These are phyloP conservation scores for Diaporthe longicolla DNA, from an alignment of 2,329 filamentous ascomycete species.

Conservation along the genomic window DNA sequence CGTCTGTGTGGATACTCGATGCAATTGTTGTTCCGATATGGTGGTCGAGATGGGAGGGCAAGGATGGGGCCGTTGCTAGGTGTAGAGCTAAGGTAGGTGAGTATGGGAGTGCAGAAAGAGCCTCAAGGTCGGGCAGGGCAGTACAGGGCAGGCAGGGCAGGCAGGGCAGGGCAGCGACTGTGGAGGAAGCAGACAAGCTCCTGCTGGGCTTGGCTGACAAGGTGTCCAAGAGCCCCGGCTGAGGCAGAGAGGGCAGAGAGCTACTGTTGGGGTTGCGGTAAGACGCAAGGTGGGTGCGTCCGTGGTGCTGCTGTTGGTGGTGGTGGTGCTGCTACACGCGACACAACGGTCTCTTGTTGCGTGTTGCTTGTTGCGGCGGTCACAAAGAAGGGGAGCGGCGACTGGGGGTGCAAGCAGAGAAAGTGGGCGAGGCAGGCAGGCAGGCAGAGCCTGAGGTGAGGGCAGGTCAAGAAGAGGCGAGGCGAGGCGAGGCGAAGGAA, in stretches of 20 bases:
- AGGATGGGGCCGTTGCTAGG: slow-evolving; percentile 22
- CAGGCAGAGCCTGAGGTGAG: slow-evolving; percentile 14
- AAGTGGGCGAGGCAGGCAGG: slow-evolving; percentile 11
- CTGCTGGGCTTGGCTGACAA: slow-evolving; percentile 39
- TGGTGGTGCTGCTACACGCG: slow-evolving; percentile 32
- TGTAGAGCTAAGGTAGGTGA: slow-evolving; percentile 41
- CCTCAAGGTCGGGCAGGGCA: slow-evolving; percentile 26
- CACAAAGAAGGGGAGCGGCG: slow-evolving; percentile 38
- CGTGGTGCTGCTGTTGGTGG: background rate
- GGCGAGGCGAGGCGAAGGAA: slow-evolving; percentile 21
- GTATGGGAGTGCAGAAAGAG: slow-evolving; percentile 38
- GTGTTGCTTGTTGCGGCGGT: slow-evolving; percentile 27
- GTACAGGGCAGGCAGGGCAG: too few relatives aligned
- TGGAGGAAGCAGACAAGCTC: slow-evolving; percentile 41
- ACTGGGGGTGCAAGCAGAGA: slow-evolving; percentile 6
- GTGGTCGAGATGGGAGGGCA: slow-evolving; percentile 37
- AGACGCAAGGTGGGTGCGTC: slow-evolving; percentile 27
- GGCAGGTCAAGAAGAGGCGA: background rate
- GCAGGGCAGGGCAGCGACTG: slow-evolving; percentile 30
- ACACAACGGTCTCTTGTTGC: slow-evolving; percentile 35
- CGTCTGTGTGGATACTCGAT: slow-evolving; percentile 34
- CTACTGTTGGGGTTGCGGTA: slow-evolving; percentile 28
- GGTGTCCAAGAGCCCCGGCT: slow-evolving; percentile 27
- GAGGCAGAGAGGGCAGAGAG: slow-evolving; percentile 18
- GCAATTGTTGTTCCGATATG: slow-evolving; percentile 33